Base-by-base conservation (phyloP, 148 eudicot genomes). In the Rhododendron molle region DNA sequence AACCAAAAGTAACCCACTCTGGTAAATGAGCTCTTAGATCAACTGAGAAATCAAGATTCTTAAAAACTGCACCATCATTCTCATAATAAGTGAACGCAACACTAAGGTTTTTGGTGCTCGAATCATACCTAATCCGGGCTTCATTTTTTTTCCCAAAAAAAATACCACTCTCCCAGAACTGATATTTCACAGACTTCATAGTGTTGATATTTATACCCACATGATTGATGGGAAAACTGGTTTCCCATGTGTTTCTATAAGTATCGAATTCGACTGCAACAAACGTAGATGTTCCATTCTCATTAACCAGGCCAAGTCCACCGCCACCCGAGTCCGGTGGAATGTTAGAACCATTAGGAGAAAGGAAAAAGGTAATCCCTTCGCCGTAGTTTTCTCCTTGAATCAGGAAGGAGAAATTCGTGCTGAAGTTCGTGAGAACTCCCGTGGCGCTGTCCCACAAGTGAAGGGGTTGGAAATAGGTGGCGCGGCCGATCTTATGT, bases 1-100 rank as follows among this genome's bases (percentile, higher is more conserved):
- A 84, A 26, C 90, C 90, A 80, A 88, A 60, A 3, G 15, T 76
- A 38, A 88, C 88, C 72, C 62, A 40, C 44, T 89, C 90, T 28
- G 87, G 90, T 26, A 89, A 76, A n/a, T 73, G 47, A 21, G 56
- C 49, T 2, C 87, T 82, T 49, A 88, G 73, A 78, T 85, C 87
- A 23, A 88, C 74, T 9, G 0, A 0, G 52, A 26, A 62, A 8
- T 44, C 7, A 11, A 87, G n/a, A 26, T n/a, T 80, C 16, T 7
- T 0, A 20, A 9, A 34, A 10, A 28, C 38, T 38, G 1, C 1
- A 7, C 0, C 18, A 34, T 2, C 43, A 38, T 47, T 40, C 4
- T 0, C 5, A 15, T 1, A 26, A 26, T 46, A 34, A 18, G 85
- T 58, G 74, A 81, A 82, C 9, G 11, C 34, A 12, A 79, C 81